Evolutionary conservation across 2,329 filamentous ascomycete species (phyloP).

Genomic region (Aspergillus brasiliensis): DNA sequence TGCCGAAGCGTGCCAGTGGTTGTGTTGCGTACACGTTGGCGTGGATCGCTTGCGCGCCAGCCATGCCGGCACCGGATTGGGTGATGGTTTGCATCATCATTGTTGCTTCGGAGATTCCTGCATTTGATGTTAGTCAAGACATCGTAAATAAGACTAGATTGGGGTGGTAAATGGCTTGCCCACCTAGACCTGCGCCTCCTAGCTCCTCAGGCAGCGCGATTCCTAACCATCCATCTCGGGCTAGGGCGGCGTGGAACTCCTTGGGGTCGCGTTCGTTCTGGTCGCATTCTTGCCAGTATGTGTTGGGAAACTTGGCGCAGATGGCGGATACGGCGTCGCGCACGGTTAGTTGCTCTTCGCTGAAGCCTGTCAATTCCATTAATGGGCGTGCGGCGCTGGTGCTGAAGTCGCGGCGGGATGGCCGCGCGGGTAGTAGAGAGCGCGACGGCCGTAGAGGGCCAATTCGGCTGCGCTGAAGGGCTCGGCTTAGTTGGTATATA

Average conservation of each 20-base stretch:
- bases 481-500: constrained; percentile 1
- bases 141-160: background rate
- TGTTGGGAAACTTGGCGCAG: constrained; percentile 69
- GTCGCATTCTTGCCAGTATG: constrained; percentile 75
- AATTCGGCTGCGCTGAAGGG: background rate
- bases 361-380: constrained; percentile 75
- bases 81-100: constrained; percentile 86
- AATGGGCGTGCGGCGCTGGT: constrained; percentile 43
- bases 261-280: constrained; percentile 69
- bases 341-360: constrained; percentile 71
- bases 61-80: constrained; percentile 75
- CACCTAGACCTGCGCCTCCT: constrained; percentile 70
- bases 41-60: constrained; percentile 62
- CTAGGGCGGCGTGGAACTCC: constrained; percentile 74
- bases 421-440: background rate
- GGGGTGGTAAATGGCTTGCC: too few relatives aligned
- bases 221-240: constrained; percentile 77
- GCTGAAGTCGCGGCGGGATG: constrained; percentile 30
- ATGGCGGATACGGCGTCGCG: constrained; percentile 69
- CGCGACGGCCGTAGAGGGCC: background rate
- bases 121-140: background rate
- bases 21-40: constrained; percentile 65
- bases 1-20: constrained; percentile 72
- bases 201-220: constrained; percentile 75
- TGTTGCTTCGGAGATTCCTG: constrained; percentile 72